These are phyloP conservation scores for Dissophora globulifera DNA, from an alignment of 192 early-diverging fungal genomes.

Conservation along the genomic window DNA sequence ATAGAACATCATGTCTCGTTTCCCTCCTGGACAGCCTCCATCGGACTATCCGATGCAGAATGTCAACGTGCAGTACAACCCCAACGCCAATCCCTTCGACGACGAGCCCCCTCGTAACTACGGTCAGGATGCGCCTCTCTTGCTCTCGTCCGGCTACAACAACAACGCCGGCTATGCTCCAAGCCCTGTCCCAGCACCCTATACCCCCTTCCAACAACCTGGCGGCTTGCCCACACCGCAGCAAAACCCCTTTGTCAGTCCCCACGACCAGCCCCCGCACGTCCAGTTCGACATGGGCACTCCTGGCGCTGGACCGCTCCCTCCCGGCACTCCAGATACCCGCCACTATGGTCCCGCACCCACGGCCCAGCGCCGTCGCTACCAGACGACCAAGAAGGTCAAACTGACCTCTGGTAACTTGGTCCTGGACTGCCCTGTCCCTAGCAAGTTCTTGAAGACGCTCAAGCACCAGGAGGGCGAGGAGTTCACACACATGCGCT, in stretches of 20 bases:
- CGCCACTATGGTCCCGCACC: conserved; percentile 58
- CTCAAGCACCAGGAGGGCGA: conserved; percentile 67
- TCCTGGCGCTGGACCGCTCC: conserved; percentile 2
- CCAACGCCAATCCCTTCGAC: conserved; percentile 51
- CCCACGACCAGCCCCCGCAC: conserved; percentile 34
- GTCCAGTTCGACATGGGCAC: conserved; percentile 37
- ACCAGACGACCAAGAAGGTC: conserved; percentile 62
- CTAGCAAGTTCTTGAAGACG: conserved; percentile 61
- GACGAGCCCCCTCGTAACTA: conserved; percentile 40
- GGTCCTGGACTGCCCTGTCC: conserved; percentile 79
- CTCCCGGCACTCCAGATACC: conserved; percentile 42
- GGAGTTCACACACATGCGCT: conserved; percentile 94
- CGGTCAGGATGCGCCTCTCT: conserved; percentile 41
- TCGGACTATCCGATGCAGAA: conserved; percentile 56
- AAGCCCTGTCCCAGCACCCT: conserved; percentile 42
- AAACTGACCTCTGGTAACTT: conserved; percentile 77
- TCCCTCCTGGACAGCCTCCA: conserved; percentile 33
- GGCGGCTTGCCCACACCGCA: conserved; percentile 25
- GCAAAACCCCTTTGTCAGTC: conserved; percentile 41
- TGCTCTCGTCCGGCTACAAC: conserved; percentile 47
- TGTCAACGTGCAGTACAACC: conserved; percentile 46
- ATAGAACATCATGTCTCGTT: conserved; percentile 42
- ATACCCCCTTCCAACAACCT: conserved; percentile 53
- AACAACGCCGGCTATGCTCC: conserved; percentile 32
- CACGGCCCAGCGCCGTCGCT: conserved; percentile 57